These are phyloP conservation scores for Helianthus annuus DNA, from an alignment of 129 eudicot species.

Conservation along the genomic window HanXRQr2.0-SUNRISE NC_035445.2:67747689-67748188, in stretches of 20 bases:
- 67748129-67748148: slow-evolving; percentile 53
- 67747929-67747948: slow-evolving; percentile 41
- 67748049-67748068: slow-evolving; percentile 61
- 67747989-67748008: slow-evolving; percentile 64
- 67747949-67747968: slow-evolving; percentile 41
- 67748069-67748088: slow-evolving; percentile 54
- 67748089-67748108: slow-evolving; percentile 73
- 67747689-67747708: slow-evolving; percentile 56
- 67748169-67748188: too few species aligned
- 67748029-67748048: slow-evolving; percentile 52
- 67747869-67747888: slow-evolving; percentile 57
- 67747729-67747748: slow-evolving; percentile 65
- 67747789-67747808: slow-evolving; percentile 71
- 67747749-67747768: slow-evolving; percentile 52
- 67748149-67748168: slow-evolving; percentile 4
- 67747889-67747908: slow-evolving; percentile 64
- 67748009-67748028: slow-evolving; percentile 68
- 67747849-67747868: slow-evolving; percentile 56
- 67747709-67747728: slow-evolving; percentile 58
- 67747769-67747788: slow-evolving; percentile 60
- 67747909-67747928: slow-evolving; percentile 57
- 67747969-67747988: slow-evolving; percentile 56
- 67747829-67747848: slow-evolving; percentile 58
- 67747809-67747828: slow-evolving; percentile 78
- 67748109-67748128: slow-evolving; percentile 59